Evolutionary conservation across 2,329 filamentous ascomycete genomes (phyloP), one percentile per base, ranked within the genome.

Genomic region (Diaporthe sp.): DNA sequence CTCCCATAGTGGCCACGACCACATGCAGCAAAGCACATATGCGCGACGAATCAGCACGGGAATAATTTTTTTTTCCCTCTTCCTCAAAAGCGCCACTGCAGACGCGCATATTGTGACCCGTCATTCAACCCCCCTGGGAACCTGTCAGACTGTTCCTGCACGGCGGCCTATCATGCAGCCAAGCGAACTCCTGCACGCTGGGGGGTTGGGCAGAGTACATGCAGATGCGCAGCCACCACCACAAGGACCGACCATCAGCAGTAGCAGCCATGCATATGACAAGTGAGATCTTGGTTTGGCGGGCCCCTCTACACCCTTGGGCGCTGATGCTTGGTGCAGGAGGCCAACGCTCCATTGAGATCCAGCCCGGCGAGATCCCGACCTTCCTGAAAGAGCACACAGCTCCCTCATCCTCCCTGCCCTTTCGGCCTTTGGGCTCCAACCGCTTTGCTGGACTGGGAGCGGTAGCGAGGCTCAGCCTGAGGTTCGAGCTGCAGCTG

Each of bases 111-210:
- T 27, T 37, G 25, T 63, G 22, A 63, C 37, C 63, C 22, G 51
- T 22, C 44, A n/a, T 66, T 22, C 44, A n/a, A 27, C 19, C 42
- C 30, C 39, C 63, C 44, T 13, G 19, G 25, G 9, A 2, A 51
- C 63, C 63, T 66, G 63, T 66, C 63, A 66, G 63, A 66, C 44
- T 25, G 44, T 51, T 50, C 63, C 44, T 66, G 30, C 44, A 25
- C 63, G 22, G 44, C 63, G 63, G 44, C 63, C 63, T 37, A 51
- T 51, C 63, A 66, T 51, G 63, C 63, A 50, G 63, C 63, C 63
- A 66, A 66, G 44, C 30, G 42, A 35, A 30, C 63, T 37, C 44
- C 44, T 66, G 63, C 63, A 66, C 25, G 44, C 17, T 25, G 44
- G 44, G 44, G 22, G 55, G 32, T n/a, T 58, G 55, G 32, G 55